Evolutionary conservation across 2,329 filamentous ascomycete species (phyloP).

Genomic region (Bipolaris zeicola): DNA sequence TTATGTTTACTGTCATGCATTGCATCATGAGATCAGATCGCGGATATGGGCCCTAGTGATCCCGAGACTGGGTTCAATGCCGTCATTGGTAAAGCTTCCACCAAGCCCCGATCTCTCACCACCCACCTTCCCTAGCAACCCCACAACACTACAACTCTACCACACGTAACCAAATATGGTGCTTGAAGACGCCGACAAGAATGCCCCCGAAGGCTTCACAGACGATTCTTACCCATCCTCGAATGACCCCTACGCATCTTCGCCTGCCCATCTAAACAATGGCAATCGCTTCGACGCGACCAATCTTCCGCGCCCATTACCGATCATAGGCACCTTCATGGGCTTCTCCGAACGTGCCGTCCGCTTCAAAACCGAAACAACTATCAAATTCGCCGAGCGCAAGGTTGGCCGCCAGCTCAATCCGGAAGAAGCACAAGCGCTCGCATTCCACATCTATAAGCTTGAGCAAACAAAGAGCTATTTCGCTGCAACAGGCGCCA

Average conservation of each 20-base stretch:
- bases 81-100: slow-evolving; percentile 35
- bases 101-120: slow-evolving; percentile 17
- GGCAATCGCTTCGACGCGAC: slow-evolving; percentile 45
- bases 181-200: slow-evolving; percentile 45
- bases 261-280: slow-evolving; percentile 17
- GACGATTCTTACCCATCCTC: slow-evolving; percentile 44
- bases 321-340: slow-evolving; percentile 39
- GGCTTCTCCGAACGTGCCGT: slow-evolving; percentile 35
- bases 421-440: slow-evolving; percentile 51
- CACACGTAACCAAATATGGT: slow-evolving; percentile 44
- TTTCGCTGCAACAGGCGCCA: slow-evolving; percentile 44
- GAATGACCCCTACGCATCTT: slow-evolving; percentile 44
- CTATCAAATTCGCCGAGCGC: slow-evolving; percentile 40
- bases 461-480: slow-evolving; percentile 48
- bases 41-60: slow-evolving; percentile 17
- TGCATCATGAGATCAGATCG: slow-evolving; percentile 8
- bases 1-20: not conserved
- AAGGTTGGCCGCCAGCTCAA: slow-evolving; percentile 47
- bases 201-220: slow-evolving; percentile 38
- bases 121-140: slow-evolving; percentile 33
- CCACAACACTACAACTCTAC: slow-evolving; percentile 39
- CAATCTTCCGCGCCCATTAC: slow-evolving; percentile 46
- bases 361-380: slow-evolving; percentile 39
- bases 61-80: slow-evolving; percentile 23
- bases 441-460: slow-evolving; percentile 50